Base-by-base conservation (phyloP, 2,329 filamentous ascomycete species). In the Aspergillus pseudoterreus region DNA sequence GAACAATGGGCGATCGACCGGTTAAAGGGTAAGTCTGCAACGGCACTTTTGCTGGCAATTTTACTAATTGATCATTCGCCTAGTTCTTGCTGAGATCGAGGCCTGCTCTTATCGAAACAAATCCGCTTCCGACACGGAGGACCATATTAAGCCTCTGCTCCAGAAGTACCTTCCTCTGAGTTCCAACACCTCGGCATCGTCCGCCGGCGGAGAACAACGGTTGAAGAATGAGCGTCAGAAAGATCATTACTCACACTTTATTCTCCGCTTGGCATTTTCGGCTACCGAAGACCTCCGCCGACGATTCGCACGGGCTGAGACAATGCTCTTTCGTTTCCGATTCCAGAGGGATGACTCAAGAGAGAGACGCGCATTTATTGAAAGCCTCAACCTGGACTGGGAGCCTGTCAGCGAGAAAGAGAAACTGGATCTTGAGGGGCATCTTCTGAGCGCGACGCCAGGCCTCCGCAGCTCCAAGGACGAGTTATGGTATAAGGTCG, bases 1-100 rank as follows among this genome's bases (percentile, higher is more conserved):
- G 94, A 99, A 70, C 91, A 96, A 81, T 99, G 94, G 94, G 94
- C 92, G 10, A 97, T 99, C 65, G 89, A 95, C 64, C 81, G 94
- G 51, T 72, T 99, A 59, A 86, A 90, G 74, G 82, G 90, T 90
- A 76, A 50, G 75, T 38, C 6, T 22, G 22, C 11, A n/a, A 38
- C 15, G 11, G 6, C 14, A 6, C 35, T 38, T 17, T n/a, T n/a
- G 11, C 35, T 8, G 10, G 10, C 35, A 11, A 38, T 38, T 14
- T 38, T 4, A 38, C 17, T 15, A 42, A 42, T n/a, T 22, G 39
- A 19, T 44, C 5, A 54, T 27, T 43, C 55, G 39, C 30, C 45
- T 42, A 73, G 69, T 72, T 32, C 62, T 74, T 50, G 72, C 71
- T 45, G 68, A 75, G 56, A 64, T 99, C 50, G 94, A 99, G 78